Conservation (phyloP, 75 land plant species). For the Pseudotsuga menziesii region DNA sequence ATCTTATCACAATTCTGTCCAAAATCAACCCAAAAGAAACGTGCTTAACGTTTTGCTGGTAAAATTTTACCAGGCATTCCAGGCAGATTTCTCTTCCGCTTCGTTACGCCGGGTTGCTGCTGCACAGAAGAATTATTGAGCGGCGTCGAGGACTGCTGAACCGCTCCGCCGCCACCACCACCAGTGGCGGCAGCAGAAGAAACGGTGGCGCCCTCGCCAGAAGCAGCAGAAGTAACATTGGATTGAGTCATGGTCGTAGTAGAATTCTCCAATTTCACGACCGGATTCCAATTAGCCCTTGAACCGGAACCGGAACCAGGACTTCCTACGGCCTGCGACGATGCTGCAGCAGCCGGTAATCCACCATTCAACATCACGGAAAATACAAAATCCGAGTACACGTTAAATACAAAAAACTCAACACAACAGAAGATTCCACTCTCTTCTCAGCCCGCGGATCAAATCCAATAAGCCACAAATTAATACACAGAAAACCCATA, state of each 20-base stretch:
- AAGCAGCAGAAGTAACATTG: constrained; percentile 8
- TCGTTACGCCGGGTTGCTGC: constrained; percentile 7
- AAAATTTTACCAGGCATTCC: constrained; percentile 34
- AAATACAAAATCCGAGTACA: background rate
- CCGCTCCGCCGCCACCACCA: background rate
- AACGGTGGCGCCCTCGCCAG: constrained; percentile 7
- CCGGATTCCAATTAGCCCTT: background rate
- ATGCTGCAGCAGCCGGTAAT: no score
- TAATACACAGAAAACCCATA: background rate
- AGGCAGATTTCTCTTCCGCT: constrained; percentile 32
- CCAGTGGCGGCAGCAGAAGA: background rate
- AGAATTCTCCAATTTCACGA: background rate
- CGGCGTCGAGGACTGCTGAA: no score
- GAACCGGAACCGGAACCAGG: background rate
- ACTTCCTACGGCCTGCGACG: background rate
- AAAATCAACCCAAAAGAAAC: background rate
- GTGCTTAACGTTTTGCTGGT: background rate
- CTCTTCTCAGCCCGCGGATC: no score
- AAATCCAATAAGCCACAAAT: background rate
- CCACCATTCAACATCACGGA: constrained; percentile 6
- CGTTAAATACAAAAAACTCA: no score
- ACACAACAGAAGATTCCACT: no score
- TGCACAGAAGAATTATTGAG: background rate
- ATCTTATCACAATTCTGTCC: background rate
- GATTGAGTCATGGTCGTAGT: constrained; percentile 7